Percentiles rank a stretch among this genome's conserved stretches.
Evolutionary conservation across 2,329 filamentous ascomycete genomes (phyloP).

Genomic region (Epichloe scottii): DNA sequence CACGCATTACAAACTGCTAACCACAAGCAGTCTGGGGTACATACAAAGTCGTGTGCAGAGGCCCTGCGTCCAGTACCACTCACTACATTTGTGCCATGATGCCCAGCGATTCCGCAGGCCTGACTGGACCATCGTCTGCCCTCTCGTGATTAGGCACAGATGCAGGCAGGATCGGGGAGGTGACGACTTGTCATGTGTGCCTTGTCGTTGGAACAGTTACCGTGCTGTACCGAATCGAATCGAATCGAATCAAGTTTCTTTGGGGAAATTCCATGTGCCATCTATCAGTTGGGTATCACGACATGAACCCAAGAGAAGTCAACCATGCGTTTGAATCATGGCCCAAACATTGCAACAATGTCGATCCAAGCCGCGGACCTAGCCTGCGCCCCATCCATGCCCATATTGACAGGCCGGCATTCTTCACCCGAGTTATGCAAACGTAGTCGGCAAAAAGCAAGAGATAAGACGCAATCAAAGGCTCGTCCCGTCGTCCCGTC

Average conservation of each 20-base stretch:
- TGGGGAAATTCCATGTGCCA: background rate
- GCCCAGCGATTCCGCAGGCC: background rate
- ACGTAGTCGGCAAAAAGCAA: background rate
- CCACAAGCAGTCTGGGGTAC: conserved; percentile 2
- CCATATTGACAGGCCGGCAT: background rate
- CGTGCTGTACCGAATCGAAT: background rate
- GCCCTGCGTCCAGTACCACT: background rate
- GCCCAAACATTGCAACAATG: background rate
- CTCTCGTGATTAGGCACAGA: conserved; percentile 5
- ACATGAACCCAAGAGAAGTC: conserved; percentile 4
- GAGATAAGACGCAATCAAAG: background rate
- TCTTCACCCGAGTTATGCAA: background rate
- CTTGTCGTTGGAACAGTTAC: background rate
- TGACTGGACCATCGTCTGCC: conserved; percentile 1
- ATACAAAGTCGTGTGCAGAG: background rate
- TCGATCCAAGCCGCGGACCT: background rate
- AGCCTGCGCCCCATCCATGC: background rate
- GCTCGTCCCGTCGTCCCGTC: background rate
- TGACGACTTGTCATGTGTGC: background rate
- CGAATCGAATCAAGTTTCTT: background rate
- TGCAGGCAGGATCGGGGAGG: background rate
- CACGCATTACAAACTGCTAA: background rate
- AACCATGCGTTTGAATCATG: background rate
- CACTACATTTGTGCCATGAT: too few species aligned
- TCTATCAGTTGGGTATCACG: conserved; percentile 2